Evolutionary conservation across 2,329 filamentous ascomycete species (phyloP), one percentile per base, ranked within the genome.

Genomic region (Xylaria sp.): DNA sequence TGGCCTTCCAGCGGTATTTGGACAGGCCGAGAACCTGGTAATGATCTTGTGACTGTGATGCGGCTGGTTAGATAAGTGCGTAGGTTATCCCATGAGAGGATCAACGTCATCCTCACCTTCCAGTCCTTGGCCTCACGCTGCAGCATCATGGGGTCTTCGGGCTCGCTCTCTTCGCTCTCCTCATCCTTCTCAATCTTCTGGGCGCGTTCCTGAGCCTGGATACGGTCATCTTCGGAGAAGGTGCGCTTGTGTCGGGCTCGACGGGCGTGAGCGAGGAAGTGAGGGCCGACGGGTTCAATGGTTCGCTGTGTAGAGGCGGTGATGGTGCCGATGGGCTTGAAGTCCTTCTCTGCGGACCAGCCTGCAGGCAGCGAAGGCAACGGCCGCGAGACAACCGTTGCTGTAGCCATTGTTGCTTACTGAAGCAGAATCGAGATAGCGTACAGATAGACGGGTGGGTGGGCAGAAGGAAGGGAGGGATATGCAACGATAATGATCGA

Each of bases 221-320:
- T 97, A 74, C 94, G 92, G 82, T 99, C 96, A 83, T 99, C 96
- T 84, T 99, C 95, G 78, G 93, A 97, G 84, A 99, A 99, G 61
- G 96, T 99, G 79, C 96, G 94, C 86, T 97, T 94, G 84, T 98
- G 94, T 73, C 94, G 92, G 83, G 94, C 93, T 83, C 96, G 92
- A 80, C 96, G 94, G 77, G 96, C 96, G 83, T 98, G 94, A 75
- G 96, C 96, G 74, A 99, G 91, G 87, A 98, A 99, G 86, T 98
- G 94, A 82, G 96, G 95, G 75, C 96, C 96, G 75, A 98, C 93
- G 64, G 96, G 94, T 86, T 98, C 96, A 78, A 99, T 91, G 80
- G 92, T 95, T 79, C 96, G 91, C 85, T 94, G 91, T 60, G 90
- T 92, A 48, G 94, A 90, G 72, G 88, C 83, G 71, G 92, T 94